phyloP scores from a whole-genome alignment of 1,139 yeast genomes.

The Pichia cactophila region DNA sequence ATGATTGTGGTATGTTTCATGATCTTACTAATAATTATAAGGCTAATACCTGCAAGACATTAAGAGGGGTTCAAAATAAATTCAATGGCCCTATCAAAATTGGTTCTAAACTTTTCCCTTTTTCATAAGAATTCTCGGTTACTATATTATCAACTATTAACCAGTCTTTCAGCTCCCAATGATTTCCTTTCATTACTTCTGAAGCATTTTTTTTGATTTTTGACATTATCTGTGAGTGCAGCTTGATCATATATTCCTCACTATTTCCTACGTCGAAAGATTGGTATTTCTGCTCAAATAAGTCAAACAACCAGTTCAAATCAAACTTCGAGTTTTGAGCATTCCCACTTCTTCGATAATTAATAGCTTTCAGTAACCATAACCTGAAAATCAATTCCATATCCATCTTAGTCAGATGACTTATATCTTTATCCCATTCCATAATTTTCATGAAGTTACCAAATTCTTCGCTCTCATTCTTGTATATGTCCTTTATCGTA shows the following conservation, averaged over 20 bases:
- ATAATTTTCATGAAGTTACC: conserved; percentile 40
- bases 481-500: conserved; percentile 41
- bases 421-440: conserved; percentile 43
- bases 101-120: conserved; percentile 21
- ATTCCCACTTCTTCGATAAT: conserved; percentile 32
- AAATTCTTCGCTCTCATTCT: conserved; percentile 31
- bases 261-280: conserved; percentile 34
- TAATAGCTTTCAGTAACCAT: conserved; percentile 52
- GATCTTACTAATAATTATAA: conserved; percentile 22
- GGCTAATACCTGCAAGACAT: conserved; percentile 26
- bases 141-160: conserved; percentile 13
- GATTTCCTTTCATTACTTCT: conserved; percentile 38
- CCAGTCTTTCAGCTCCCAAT: conserved; percentile 46
- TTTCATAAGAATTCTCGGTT: conserved; percentile 19
- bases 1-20: conserved; percentile 20
- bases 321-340: conserved; percentile 21
- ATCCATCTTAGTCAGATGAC: conserved; percentile 40
- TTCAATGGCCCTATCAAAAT: conserved; percentile 18
- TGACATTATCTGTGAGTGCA: conserved; percentile 49
- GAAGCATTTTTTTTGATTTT: conserved; percentile 42
- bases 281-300: conserved; percentile 29
- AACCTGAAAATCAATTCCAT: conserved; percentile 42
- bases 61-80: conserved; percentile 2
- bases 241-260: conserved; percentile 37
- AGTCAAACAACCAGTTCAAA: conserved; percentile 40